phyloP scores from a whole-genome alignment of 495 filamentous ascomycete species.

The Daldinia vernicosa region DNA sequence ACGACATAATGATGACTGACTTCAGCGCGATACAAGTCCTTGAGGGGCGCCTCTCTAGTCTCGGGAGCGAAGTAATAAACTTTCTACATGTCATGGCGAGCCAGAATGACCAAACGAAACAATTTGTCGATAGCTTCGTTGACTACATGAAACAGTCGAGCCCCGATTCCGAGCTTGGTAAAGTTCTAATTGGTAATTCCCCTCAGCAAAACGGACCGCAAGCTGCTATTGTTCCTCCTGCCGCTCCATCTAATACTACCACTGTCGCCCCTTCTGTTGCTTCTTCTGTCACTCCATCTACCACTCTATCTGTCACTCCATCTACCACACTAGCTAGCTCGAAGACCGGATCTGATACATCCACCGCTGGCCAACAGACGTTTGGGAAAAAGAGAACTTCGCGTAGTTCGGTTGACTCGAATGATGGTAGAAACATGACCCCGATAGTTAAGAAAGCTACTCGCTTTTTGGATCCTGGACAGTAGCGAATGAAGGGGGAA shows the following conservation, averaged over 20 bases:
- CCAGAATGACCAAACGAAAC: not conserved
- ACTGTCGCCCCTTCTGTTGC: not conserved
- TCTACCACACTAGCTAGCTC: no score
- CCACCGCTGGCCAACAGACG: not conserved
- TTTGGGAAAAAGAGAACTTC: not conserved
- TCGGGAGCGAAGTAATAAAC: not conserved
- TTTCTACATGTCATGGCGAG: not conserved
- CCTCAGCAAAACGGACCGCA: not conserved
- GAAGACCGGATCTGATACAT: not conserved
- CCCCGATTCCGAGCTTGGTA: slow-evolving; percentile 8
- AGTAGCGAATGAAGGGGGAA: not conserved
- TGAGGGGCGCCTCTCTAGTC: not conserved
- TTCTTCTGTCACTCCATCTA: not conserved
- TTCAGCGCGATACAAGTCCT: not conserved
- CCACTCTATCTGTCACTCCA: no score
- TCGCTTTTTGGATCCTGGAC: not conserved
- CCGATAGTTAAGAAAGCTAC: not conserved
- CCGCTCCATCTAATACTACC: no score
- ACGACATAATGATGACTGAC: slow-evolving; percentile 7
- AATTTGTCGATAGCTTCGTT: not conserved
- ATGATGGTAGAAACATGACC: not conserved
- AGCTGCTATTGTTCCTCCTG: not conserved
- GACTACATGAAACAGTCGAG: not conserved
- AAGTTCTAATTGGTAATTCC: not conserved
- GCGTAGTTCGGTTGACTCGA: not conserved